These are phyloP conservation scores for Alternaria atra DNA, from an alignment of 2,329 filamentous ascomycete genomes.

Conservation along the genomic window DNA sequence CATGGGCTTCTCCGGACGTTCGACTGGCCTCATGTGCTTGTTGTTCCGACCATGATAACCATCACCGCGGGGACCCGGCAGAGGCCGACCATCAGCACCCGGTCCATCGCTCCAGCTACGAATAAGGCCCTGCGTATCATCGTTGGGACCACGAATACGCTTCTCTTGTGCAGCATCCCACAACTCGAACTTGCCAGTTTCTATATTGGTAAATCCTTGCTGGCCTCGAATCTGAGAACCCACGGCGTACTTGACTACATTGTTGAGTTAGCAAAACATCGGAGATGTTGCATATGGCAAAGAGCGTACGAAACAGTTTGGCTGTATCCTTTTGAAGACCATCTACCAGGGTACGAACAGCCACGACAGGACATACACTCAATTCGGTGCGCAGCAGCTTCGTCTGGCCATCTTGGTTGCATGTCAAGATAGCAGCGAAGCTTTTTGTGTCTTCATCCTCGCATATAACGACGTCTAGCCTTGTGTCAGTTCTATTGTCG, in stretches of 20 bases:
- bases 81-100: not conserved
- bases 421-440: conserved; percentile 94
- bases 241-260: conserved; percentile 27
- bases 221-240: conserved; percentile 30
- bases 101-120: conserved; percentile 8
- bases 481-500: conserved; percentile 2
- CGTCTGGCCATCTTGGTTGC: conserved; percentile 79
- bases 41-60: not conserved
- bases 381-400: conserved; percentile 78
- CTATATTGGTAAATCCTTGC: conserved; percentile 20
- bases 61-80: not conserved
- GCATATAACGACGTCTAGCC: conserved; percentile 29
- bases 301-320: conserved; percentile 30
- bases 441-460: conserved; percentile 56
- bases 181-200: conserved; percentile 18
- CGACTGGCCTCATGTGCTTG: not conserved
- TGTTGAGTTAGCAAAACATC: not conserved
- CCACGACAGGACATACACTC: conserved; percentile 74
- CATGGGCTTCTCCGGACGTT: not conserved
- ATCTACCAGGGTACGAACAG: conserved; percentile 26
- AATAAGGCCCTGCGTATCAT: conserved; percentile 22
- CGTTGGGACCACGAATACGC: conserved; percentile 11
- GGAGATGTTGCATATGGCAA: not conserved
- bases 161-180: not conserved
- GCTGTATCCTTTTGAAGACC: conserved; percentile 34